Percentiles rank a stretch among this genome's conserved stretches.
Evolutionary conservation across 176 grass and related monocot species (phyloP).

Genomic region (Ensete glaucum): DNA sequence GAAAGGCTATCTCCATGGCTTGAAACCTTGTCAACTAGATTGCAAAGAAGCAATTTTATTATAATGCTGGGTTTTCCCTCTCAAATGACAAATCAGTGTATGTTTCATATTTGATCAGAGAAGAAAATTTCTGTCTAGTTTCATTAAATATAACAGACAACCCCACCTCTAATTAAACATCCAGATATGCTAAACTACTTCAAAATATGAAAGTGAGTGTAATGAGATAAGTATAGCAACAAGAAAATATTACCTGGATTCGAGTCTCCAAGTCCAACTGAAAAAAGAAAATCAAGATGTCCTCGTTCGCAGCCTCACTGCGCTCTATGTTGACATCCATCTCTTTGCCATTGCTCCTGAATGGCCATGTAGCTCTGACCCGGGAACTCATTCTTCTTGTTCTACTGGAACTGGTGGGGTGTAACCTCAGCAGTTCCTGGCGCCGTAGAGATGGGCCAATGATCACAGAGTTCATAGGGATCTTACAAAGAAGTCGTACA

Average conservation of each 20-base stretch:
- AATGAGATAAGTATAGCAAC: neutral
- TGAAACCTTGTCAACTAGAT: neutral
- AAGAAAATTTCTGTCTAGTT: neutral
- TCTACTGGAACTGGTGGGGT: conserved; percentile 7
- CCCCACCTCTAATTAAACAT: neutral
- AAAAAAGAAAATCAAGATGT: conserved; percentile 94
- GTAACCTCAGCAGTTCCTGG: conserved; percentile 19
- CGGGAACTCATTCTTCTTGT: conserved; percentile 15
- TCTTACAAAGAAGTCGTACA: conserved; percentile 22
- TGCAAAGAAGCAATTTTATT: neutral
- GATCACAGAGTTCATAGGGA: conserved; percentile 15
- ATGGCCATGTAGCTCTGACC: conserved; percentile 31
- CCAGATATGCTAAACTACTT: neutral
- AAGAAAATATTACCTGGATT: conserved; percentile 46
- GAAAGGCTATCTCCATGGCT: no score
- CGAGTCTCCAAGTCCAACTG: conserved; percentile 81
- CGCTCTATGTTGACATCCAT: conserved; percentile 56
- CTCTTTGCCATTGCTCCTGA: conserved; percentile 45
- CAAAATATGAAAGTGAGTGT: neutral
- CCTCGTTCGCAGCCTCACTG: conserved; percentile 88
- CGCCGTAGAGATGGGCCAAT: conserved; percentile 19
- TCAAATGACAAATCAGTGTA: neutral
- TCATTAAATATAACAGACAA: neutral
- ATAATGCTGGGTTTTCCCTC: neutral
- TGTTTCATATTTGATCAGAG: no score